A percentile compares a stretch with the other conserved stretches of the same genome.
Conservation (phyloP, 768 basidiomycete genomes). For the Cubamyces sp. region DNA sequence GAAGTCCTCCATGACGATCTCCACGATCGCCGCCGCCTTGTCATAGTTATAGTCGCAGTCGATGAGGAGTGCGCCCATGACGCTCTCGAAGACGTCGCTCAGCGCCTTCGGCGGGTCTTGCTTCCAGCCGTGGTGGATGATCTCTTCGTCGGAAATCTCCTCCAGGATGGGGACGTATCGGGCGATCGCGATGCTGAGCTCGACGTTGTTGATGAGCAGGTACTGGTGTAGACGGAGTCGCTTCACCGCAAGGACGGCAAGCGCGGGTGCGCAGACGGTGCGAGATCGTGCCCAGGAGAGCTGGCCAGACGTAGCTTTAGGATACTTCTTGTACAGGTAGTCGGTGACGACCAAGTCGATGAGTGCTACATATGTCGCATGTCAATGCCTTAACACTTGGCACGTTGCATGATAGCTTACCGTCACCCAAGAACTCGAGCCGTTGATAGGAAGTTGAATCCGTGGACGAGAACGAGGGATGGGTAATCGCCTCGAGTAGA, state of each 20-base stretch:
- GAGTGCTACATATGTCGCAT: constrained; percentile 49
- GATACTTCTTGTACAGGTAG: constrained; percentile 72
- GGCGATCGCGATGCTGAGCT: constrained; percentile 66
- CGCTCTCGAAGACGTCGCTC: constrained; percentile 83
- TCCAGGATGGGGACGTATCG: constrained; percentile 64
- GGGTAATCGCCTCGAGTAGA: constrained; percentile 81
- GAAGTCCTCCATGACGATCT: constrained; percentile 68
- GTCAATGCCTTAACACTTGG: constrained; percentile 13
- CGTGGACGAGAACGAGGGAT: constrained; percentile 68
- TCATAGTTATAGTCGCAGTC: constrained; percentile 81
- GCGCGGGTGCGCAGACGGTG: constrained; percentile 73
- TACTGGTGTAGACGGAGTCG: constrained; percentile 69
- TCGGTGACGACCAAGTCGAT: constrained; percentile 73
- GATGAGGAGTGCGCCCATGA: constrained; percentile 82
- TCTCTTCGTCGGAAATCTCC: constrained; percentile 57
- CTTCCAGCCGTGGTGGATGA: constrained; percentile 74
- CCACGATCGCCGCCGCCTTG: constrained; percentile 60
- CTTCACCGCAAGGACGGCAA: constrained; percentile 71
- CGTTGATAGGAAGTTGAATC: constrained; percentile 77
- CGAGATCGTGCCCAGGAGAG: constrained; percentile 72
- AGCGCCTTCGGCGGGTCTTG: constrained; percentile 86
- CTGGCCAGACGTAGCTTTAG: constrained; percentile 73
- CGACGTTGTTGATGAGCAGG: constrained; percentile 68
- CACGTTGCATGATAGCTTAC: constrained; percentile 45
- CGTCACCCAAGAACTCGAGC: constrained; percentile 88